These are phyloP conservation scores for Mycotypha africana DNA, from an alignment of 371 early-diverging fungal genomes.

Conservation along the genomic window DNA sequence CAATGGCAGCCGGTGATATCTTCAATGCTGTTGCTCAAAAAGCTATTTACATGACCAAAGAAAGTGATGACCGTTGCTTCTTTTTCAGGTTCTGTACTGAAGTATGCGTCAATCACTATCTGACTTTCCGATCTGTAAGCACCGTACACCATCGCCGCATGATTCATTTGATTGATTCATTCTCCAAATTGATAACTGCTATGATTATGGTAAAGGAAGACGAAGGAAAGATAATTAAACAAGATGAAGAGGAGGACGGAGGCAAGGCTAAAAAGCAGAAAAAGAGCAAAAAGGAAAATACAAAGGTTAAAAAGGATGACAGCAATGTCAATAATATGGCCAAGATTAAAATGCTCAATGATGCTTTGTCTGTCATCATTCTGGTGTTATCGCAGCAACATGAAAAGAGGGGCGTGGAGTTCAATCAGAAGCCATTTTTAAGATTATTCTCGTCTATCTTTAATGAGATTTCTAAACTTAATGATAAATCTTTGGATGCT, in stretches of 20 bases:
- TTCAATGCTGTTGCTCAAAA: slow-evolving; percentile 53
- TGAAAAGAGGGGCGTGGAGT: slow-evolving; percentile 64
- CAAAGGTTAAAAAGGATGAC: too few relatives aligned
- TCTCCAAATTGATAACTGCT: slow-evolving; percentile 69
- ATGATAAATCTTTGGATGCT: slow-evolving; percentile 21
- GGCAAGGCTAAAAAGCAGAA: too few relatives aligned
- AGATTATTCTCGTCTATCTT: slow-evolving; percentile 85
- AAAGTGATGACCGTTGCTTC: slow-evolving; percentile 64
- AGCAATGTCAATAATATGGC: slow-evolving; percentile 49
- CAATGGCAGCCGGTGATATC: slow-evolving; percentile 67
- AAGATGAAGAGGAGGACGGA: too few relatives aligned
- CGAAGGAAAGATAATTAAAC: too few relatives aligned
- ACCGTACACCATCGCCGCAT: slow-evolving; percentile 40
- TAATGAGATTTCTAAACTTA: slow-evolving; percentile 68
- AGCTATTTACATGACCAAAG: slow-evolving; percentile 54
- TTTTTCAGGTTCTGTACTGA: slow-evolving; percentile 88
- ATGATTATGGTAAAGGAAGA: slow-evolving; percentile 43
- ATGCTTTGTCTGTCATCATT: slow-evolving; percentile 79
- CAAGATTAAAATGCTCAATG: slow-evolving; percentile 59
- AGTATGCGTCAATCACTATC: slow-evolving; percentile 67
- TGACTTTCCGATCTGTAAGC: slow-evolving; percentile 41
- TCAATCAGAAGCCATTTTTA: slow-evolving; percentile 90
- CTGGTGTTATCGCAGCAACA: slow-evolving; percentile 82
- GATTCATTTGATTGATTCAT: slow-evolving; percentile 75
- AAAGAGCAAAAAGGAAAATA: too few relatives aligned